Evolutionary conservation across 495 filamentous ascomycete genomes (phyloP).

Genomic region (Podospora appendiculata): DNA sequence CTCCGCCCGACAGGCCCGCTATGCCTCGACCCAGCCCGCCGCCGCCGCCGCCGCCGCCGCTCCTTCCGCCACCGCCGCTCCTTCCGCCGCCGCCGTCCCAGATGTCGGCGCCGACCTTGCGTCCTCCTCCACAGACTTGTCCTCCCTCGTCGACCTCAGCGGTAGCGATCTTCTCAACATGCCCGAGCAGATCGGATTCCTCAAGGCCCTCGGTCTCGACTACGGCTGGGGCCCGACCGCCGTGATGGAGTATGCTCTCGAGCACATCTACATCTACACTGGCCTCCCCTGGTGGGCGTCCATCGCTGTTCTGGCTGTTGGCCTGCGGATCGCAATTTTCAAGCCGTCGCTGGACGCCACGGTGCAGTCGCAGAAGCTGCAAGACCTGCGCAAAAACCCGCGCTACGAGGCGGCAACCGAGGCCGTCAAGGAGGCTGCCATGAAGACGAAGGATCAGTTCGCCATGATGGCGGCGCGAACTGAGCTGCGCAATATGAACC

Average conservation of each 20-base stretch:
- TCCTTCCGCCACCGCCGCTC: too few relatives aligned
- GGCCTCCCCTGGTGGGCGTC: conserved; percentile 78
- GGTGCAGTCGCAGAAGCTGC: conserved; percentile 50
- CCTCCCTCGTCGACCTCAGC: conserved; percentile 24
- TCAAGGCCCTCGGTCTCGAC: conserved; percentile 75
- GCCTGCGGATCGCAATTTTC: conserved; percentile 58
- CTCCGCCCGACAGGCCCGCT: conserved; percentile 16
- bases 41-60: conserved; percentile 1
- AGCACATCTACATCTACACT: conserved; percentile 68
- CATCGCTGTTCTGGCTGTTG: conserved; percentile 54
- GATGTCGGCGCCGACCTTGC: neutral
- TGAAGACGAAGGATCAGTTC: conserved; percentile 28
- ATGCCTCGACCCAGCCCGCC: conserved; percentile 24
- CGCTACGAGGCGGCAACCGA: conserved; percentile 41
- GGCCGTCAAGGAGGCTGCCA: conserved; percentile 40
- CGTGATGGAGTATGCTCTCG: conserved; percentile 62
- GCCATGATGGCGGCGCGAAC: conserved; percentile 31
- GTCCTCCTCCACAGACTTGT: conserved; percentile 5
- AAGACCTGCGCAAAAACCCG: conserved; percentile 40
- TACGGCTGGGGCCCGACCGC: conserved; percentile 73
- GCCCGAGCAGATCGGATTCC: conserved; percentile 70
- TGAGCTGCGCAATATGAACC: conserved; percentile 43
- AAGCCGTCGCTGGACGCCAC: conserved; percentile 52
- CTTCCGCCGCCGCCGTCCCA: neutral
- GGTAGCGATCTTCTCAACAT: conserved; percentile 41